These are phyloP conservation scores for Globisporangium canariense DNA, from an alignment of 352 stramenopile genomes.

Conservation along the genomic window DNA sequence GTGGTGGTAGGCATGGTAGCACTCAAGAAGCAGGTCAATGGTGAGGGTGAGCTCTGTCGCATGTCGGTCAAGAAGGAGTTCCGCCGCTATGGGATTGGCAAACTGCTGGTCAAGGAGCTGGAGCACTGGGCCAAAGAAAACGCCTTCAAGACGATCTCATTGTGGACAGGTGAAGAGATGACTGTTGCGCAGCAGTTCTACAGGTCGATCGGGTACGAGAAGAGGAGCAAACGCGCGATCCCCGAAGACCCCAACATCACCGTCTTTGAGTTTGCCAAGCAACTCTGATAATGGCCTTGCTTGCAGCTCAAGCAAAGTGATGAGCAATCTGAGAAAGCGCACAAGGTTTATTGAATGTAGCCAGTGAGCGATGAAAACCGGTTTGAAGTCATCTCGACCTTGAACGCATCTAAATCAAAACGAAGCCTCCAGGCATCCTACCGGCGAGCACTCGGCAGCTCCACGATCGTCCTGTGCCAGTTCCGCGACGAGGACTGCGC, in stretches of 20 bases:
- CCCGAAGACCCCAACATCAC: conserved; percentile 32
- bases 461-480: conserved; percentile 13
- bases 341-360: too few relatives aligned
- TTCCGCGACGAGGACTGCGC: conserved; percentile 7
- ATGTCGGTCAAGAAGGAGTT: conserved; percentile 37
- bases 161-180: conserved; percentile 37
- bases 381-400: too few relatives aligned
- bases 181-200: conserved; percentile 37
- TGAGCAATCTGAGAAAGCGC: too few relatives aligned
- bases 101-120: conserved; percentile 31
- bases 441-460: too few relatives aligned
- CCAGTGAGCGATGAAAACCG: too few relatives aligned
- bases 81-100: conserved; percentile 36
- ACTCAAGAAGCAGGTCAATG: conserved; percentile 29
- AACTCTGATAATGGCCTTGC: conserved; percentile 11
- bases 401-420: too few relatives aligned
- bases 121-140: conserved; percentile 36
- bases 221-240: conserved; percentile 26
- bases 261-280: conserved; percentile 34
- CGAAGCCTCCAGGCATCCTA: too few relatives aligned
- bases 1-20: conserved; percentile 39
- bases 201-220: conserved; percentile 25
- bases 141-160: conserved; percentile 26
- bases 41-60: conserved; percentile 36
- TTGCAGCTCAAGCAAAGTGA: too few relatives aligned